Evolutionary conservation across 345 rosid species (phyloP).

Genomic region (Trapa incisa): DNA sequence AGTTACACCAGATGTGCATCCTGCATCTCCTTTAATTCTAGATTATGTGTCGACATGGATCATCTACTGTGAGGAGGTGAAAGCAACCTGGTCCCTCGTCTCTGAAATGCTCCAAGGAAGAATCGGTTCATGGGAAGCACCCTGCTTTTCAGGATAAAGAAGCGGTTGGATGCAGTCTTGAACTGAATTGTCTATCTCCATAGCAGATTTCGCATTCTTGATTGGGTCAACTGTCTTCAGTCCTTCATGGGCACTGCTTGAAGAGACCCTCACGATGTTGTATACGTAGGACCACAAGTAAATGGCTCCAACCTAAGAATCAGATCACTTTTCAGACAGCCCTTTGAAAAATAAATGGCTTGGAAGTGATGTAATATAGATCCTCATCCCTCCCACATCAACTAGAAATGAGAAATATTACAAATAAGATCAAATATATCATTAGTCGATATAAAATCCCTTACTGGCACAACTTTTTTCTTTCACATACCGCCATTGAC

Average conservation of each 20-base stretch:
- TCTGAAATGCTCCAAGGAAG: conserved; percentile 4
- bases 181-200: conserved; percentile 8
- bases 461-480: too few species aligned
- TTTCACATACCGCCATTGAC: conserved; percentile 30
- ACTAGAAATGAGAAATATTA: too few species aligned
- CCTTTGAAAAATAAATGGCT: too few species aligned
- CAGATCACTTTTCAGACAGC: neutral
- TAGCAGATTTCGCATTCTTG: neutral
- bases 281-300: conserved; percentile 39
- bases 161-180: conserved; percentile 13
- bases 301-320: conserved; percentile 28
- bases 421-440: too few species aligned
- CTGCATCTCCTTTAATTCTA: neutral
- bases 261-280: conserved; percentile 25
- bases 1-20: neutral
- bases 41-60: neutral
- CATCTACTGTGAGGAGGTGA: neutral
- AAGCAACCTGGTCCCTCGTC: conserved; percentile 6
- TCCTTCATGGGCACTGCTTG: conserved; percentile 7
- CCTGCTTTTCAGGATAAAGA: conserved; percentile 7
- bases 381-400: too few species aligned
- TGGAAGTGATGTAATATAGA: too few species aligned
- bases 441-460: too few species aligned
- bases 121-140: neutral
- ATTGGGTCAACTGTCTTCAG: conserved; percentile 1